A percentile compares a stretch with the other conserved stretches of the same genome.
Conservation (phyloP, 768 basidiomycete genomes). For the Lactarius evosmus region DNA sequence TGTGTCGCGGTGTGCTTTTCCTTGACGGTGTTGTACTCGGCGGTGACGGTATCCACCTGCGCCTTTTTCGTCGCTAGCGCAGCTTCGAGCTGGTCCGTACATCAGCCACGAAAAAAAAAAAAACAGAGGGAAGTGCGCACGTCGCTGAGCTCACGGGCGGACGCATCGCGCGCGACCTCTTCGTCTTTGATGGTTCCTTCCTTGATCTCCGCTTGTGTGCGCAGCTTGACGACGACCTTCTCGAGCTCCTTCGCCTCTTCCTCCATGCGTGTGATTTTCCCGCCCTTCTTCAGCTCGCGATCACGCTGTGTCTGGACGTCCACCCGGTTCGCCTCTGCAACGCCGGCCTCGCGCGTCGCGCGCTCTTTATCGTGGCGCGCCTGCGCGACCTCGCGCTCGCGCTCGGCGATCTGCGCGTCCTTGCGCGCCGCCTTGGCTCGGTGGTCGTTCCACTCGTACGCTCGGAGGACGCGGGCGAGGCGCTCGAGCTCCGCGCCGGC, state of each 20-base stretch:
- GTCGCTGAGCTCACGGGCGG: slow-evolving; percentile 57
- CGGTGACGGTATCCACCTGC: slow-evolving; percentile 54
- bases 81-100: slow-evolving; percentile 48
- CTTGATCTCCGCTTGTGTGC: slow-evolving; percentile 84
- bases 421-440: slow-evolving; percentile 52
- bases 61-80: slow-evolving; percentile 56
- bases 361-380: slow-evolving; percentile 49
- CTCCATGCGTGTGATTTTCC: slow-evolving; percentile 83
- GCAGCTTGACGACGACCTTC: slow-evolving; percentile 75
- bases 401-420: slow-evolving; percentile 51
- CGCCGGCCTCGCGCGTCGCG: slow-evolving; percentile 50
- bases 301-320: slow-evolving; percentile 75
- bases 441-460: slow-evolving; percentile 82
- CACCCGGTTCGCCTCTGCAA: slow-evolving; percentile 62
- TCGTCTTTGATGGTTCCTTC: slow-evolving; percentile 76
- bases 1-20: slow-evolving; percentile 61
- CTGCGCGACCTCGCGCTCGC: slow-evolving; percentile 46
- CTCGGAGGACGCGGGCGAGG: slow-evolving; percentile 74
- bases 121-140: slow-evolving; percentile 39
- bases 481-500: slow-evolving; percentile 83
- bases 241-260: slow-evolving; percentile 75
- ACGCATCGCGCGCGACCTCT: slow-evolving; percentile 50
- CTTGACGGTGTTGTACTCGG: slow-evolving; percentile 60
- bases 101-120: background rate
- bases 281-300: slow-evolving; percentile 87